phyloP scores from a whole-genome alignment of 192 early-diverging fungal species.

The Rhizophlyctis rosea region DNA sequence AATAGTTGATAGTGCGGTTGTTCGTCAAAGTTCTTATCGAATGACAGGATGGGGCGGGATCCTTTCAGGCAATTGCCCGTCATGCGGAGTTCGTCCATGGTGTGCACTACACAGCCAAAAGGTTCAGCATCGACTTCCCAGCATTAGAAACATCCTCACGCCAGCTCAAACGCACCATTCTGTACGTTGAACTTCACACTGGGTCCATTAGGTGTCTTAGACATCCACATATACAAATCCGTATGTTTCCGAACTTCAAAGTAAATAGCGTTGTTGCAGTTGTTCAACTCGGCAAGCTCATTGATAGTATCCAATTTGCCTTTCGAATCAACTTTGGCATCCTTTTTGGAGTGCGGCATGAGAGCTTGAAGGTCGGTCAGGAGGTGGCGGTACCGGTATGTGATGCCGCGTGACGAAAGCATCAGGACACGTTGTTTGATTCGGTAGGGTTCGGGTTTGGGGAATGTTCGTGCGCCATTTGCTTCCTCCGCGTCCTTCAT shows the following conservation, averaged over 20 bases:
- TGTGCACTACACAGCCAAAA: conserved; percentile 68
- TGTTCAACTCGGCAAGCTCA: conserved; percentile 92
- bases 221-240: conserved; percentile 95
- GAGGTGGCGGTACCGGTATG: conserved; percentile 83
- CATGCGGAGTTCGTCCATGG: conserved; percentile 98
- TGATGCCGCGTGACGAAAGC: conserved; percentile 86
- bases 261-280: conserved; percentile 97
- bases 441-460: conserved; percentile 25
- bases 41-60: conserved; percentile 90
- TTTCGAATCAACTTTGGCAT: conserved; percentile 89
- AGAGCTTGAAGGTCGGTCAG: conserved; percentile 82
- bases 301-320: conserved; percentile 84
- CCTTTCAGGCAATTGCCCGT: conserved; percentile 98
- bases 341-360: conserved; percentile 95
- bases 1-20: conserved; percentile 79
- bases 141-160: conserved; percentile 1
- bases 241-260: conserved; percentile 91
- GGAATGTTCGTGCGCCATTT: too few relatives aligned
- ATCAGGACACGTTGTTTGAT: conserved; percentile 91
- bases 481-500: conserved; percentile 21
- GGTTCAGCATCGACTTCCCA: not conserved
- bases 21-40: conserved; percentile 89
- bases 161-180: conserved; percentile 60
- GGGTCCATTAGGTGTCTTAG: conserved; percentile 92
- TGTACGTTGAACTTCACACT: conserved; percentile 92